Evolutionary conservation across 495 filamentous ascomycete species (phyloP).

Genomic region (Lasiosphaeris hirsuta): DNA sequence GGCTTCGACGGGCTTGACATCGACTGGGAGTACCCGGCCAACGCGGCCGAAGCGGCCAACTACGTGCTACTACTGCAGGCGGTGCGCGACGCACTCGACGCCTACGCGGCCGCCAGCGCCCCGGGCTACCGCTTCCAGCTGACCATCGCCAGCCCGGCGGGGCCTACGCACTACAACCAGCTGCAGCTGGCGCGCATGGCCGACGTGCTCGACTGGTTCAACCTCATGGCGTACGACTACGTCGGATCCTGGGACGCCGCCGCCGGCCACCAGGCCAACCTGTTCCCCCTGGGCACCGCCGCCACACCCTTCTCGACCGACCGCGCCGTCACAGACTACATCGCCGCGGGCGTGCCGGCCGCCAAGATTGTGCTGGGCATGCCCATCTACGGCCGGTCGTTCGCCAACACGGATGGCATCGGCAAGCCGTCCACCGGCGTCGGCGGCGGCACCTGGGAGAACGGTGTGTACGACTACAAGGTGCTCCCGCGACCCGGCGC

Average conservation of each 20-base stretch:
- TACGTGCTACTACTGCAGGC: slow-evolving; percentile 68
- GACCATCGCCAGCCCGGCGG: slow-evolving; percentile 64
- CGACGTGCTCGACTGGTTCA: slow-evolving; percentile 74
- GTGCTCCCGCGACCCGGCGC: slow-evolving; percentile 39
- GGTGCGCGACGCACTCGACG: slow-evolving; percentile 62
- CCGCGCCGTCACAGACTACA: slow-evolving; percentile 65
- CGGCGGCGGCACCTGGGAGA: slow-evolving; percentile 68
- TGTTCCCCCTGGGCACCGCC: slow-evolving; percentile 51
- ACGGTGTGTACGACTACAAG: slow-evolving; percentile 83
- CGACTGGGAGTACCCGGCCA: slow-evolving; percentile 56
- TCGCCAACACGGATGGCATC: slow-evolving; percentile 64
- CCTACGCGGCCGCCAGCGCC: slow-evolving; percentile 51
- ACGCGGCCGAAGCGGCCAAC: slow-evolving; percentile 60
- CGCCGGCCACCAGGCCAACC: slow-evolving; percentile 73
- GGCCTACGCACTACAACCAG: slow-evolving; percentile 62
- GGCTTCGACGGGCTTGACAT: slow-evolving; percentile 48
- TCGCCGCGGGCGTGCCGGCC: slow-evolving; percentile 30
- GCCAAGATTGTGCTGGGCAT: slow-evolving; percentile 60
- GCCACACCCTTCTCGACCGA: slow-evolving; percentile 68
- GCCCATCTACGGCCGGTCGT: slow-evolving; percentile 83
- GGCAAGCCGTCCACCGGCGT: slow-evolving; percentile 62
- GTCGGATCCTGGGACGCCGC: slow-evolving; percentile 62
- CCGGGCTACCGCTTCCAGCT: slow-evolving; percentile 63
- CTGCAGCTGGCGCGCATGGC: slow-evolving; percentile 66
- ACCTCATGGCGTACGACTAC: slow-evolving; percentile 79